These are phyloP conservation scores for Colletotrichum salicis DNA, from an alignment of 2,329 filamentous ascomycete species.

Conservation along the genomic window DNA sequence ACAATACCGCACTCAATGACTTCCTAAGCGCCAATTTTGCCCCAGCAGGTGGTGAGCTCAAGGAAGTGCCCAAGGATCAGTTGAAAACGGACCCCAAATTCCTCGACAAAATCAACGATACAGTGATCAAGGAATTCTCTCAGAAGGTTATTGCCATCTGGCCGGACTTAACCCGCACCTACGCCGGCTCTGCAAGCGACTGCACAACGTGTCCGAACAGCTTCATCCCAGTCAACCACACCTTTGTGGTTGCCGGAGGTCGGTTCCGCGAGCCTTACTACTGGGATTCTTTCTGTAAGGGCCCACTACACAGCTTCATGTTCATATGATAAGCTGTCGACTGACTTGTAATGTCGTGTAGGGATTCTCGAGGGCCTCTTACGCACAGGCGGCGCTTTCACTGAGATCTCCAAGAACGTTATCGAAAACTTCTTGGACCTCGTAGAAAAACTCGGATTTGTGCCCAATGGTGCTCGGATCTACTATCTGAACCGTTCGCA, in stretches of 20 bases:
- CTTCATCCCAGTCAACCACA: constrained; percentile 73
- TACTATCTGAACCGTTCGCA: constrained; percentile 78
- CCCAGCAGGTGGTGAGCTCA: constrained; percentile 71
- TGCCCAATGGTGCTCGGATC: constrained; percentile 74
- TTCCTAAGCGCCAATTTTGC: constrained; percentile 74
- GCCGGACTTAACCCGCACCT: constrained; percentile 73
- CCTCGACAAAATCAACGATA: constrained; percentile 65
- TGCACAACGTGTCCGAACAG: constrained; percentile 71
- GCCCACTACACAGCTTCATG: neutral
- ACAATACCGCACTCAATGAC: constrained; percentile 69
- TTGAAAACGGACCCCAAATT: constrained; percentile 68
- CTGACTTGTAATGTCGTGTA: constrained; percentile 48
- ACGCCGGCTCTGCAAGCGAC: constrained; percentile 59
- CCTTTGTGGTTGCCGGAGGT: constrained; percentile 77
- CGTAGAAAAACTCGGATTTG: constrained; percentile 71
- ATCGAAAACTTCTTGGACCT: constrained; percentile 78
- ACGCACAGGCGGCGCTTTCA: constrained; percentile 71
- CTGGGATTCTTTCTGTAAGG: constrained; percentile 69
- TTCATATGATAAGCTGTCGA: neutral
- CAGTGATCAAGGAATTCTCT: constrained; percentile 69
- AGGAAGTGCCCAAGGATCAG: constrained; percentile 60
- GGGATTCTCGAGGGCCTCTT: constrained; percentile 72
- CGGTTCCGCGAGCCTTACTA: constrained; percentile 78
- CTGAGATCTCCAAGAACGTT: constrained; percentile 71
- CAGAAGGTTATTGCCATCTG: constrained; percentile 75